Base-by-base conservation (phyloP, 257 asterid species). In the Nicotiana paniculata region DNA sequence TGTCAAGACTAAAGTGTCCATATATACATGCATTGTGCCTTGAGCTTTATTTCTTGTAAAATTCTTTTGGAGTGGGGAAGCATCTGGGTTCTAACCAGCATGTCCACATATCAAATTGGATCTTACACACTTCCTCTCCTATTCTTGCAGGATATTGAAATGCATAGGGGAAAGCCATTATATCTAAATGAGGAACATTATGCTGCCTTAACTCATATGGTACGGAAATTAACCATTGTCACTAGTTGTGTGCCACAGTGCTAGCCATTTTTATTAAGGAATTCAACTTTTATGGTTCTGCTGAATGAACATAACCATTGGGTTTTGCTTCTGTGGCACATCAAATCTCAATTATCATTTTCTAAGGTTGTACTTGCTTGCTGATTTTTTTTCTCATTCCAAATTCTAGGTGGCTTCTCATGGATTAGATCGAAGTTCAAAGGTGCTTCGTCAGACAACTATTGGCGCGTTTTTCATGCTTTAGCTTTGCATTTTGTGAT, bases 371-470 rank as follows among this genome's bases (percentile, higher is more conserved):
- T 37, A 67, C 74, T 59, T 65, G 39, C 53, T 46, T 43, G 81
- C 26, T 78, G 74, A 84, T 66, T 65, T 69, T 75, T 75, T 77
- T 37, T 84, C 69, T 78, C 80, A 87, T 83, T 77, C 77, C 84
- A 80, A 81, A 53, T 55, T 84, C 69, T 85, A 96, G 99, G 98
- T 96, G 90, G 95, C 99, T 81, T 96, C 99, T 79, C 99, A 96
- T 77, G 98, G 99, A 83, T 93, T 96, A 85, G 98, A 94, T 87
- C 93, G 98, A 77, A 91, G 97, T 90, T 89, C 99, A 61, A 92
- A 90, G 90, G 97, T 96, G 92, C 98, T 94, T 79, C 93, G 93
- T 81, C 95, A 90, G 85, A 96, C 99, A 66, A 91, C 98, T 66
- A 86, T 90, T 67, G 97, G 97, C 77, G 75, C 96, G n/a, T 85